phyloP scores from a whole-genome alignment of 345 rosid genomes.

The Angophora floribunda region DNA sequence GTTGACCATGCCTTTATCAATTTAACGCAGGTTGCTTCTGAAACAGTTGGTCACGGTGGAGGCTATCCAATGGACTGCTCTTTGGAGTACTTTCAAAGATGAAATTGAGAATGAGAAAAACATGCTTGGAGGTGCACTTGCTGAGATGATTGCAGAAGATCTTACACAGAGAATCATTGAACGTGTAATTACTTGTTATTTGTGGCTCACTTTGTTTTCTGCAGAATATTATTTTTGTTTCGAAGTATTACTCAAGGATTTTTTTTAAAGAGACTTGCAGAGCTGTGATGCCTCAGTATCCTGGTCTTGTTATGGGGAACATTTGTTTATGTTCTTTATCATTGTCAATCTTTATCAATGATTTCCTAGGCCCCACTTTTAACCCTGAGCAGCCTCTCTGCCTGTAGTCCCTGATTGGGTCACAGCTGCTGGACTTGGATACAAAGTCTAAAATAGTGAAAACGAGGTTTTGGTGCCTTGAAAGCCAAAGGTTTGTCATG shows the following conservation, averaged over 20 bases:
- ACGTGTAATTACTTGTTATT: slow-evolving; percentile 32
- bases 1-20: background rate
- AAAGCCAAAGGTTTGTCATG: background rate
- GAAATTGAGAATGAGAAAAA: slow-evolving; percentile 81
- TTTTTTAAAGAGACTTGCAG: slow-evolving; percentile 81
- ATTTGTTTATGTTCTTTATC: background rate
- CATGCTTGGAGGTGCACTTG: slow-evolving; percentile 67
- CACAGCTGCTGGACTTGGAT: background rate
- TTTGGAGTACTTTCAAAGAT: slow-evolving; percentile 70
- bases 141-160: slow-evolving; percentile 86
- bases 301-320: slow-evolving; percentile 27
- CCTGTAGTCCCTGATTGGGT: background rate
- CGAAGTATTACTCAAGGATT: slow-evolving; percentile 80
- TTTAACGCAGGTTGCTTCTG: slow-evolving; percentile 45
- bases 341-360: background rate
- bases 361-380: background rate
- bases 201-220: background rate
- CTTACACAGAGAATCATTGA: slow-evolving; percentile 78
- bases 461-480: background rate
- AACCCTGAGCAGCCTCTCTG: background rate
- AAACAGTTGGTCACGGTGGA: slow-evolving; percentile 91
- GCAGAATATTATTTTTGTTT: slow-evolving; percentile 93
- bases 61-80: slow-evolving; percentile 84
- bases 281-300: slow-evolving; percentile 63
- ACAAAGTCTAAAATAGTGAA: background rate